phyloP scores from a whole-genome alignment of 805 yeast genomes.

The Candida fluviatilis region DNA sequence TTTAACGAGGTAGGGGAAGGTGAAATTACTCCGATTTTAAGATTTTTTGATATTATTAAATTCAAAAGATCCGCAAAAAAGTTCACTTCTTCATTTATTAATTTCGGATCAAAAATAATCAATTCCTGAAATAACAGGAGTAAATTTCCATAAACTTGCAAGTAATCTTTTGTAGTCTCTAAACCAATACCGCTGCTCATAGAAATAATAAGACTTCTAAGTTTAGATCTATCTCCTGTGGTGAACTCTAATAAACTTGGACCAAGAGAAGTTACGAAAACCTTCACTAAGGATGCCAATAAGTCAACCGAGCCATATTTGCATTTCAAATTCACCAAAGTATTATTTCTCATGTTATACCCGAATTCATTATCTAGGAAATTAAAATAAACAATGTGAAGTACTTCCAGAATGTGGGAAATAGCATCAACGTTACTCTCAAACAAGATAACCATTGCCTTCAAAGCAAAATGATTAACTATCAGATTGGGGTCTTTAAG shows the following conservation, averaged over 20 bases:
- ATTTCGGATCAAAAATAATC: slow-evolving; percentile 33
- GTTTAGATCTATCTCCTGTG: slow-evolving; percentile 13
- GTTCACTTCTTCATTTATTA: slow-evolving; percentile 28
- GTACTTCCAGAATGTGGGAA: slow-evolving; percentile 34
- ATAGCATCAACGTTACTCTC: slow-evolving; percentile 51
- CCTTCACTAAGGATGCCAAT: slow-evolving; percentile 22
- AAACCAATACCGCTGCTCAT: slow-evolving; percentile 31
- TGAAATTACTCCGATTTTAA: slow-evolving; percentile 31
- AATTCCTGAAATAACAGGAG: slow-evolving; percentile 32
- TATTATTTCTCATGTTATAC: slow-evolving; percentile 29
- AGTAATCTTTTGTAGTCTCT: slow-evolving; percentile 21
- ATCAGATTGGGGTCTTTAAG: slow-evolving; percentile 79
- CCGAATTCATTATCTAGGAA: slow-evolving; percentile 35
- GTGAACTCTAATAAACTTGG: slow-evolving; percentile 29
- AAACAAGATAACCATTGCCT: slow-evolving; percentile 52
- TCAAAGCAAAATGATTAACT: slow-evolving; percentile 71
- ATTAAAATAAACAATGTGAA: slow-evolving; percentile 23
- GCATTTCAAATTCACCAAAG: slow-evolving; percentile 33
- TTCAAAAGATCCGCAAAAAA: slow-evolving; percentile 26
- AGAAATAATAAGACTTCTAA: slow-evolving; percentile 25
- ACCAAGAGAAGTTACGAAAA: slow-evolving; percentile 33
- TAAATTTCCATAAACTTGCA: slow-evolving; percentile 19
- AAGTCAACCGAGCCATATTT: slow-evolving; percentile 24
- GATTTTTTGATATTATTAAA: slow-evolving; percentile 28
- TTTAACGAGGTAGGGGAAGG: slow-evolving; percentile 36